Base-by-base conservation (phyloP, 805 yeast genomes). In the Saturnispora sanitii region DNA sequence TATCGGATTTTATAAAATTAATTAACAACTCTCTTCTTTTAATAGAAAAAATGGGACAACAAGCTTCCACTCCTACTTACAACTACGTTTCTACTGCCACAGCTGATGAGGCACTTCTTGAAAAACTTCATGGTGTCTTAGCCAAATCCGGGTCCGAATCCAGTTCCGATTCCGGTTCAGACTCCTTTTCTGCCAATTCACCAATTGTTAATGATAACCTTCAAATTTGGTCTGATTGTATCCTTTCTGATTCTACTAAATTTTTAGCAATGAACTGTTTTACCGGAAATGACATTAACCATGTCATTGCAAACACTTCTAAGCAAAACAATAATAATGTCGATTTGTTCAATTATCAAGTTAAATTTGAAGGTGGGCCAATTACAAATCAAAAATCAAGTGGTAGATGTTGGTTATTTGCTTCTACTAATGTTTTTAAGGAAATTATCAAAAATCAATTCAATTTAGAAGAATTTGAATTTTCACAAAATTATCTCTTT, bases 401-500 rank as follows among this genome's bases (percentile, higher is more conserved):
- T 18, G 95, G 95, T 19, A 67, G 95, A 56, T 85, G 95, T 62
- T 85, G 95, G 95, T 69, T 85, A 45, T 86, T 86, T 62, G 95
- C 95, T 9, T 74, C 90, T 0, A 75, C 85, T 38, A 86, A 85
- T 52, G 78, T 82, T 29, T 68, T 84, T 54, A 73, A 94, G 51
- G 67, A 79, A 45, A 71, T 71, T 37, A 74, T 82, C 35, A 77
- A 79, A 57, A 64, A 71, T 50, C 71, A 71, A 55, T 74, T 77
- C 61, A 74, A 79, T 52, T 59, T 86, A 49, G 75, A 76, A 45
- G 67, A 68, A 45, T 79, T 85, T 60, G 90, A 84, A 62, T 65
- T 86, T 38, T 82, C 94, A 19, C 95, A 84, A 56, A 71, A 82
- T 41, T 84, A 82, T 54, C 61, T 85, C 44, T 85, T 77, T 65